Conservation (phyloP, 2,329 filamentous ascomycete genomes). For the Aureobasidium sp. region DNA sequence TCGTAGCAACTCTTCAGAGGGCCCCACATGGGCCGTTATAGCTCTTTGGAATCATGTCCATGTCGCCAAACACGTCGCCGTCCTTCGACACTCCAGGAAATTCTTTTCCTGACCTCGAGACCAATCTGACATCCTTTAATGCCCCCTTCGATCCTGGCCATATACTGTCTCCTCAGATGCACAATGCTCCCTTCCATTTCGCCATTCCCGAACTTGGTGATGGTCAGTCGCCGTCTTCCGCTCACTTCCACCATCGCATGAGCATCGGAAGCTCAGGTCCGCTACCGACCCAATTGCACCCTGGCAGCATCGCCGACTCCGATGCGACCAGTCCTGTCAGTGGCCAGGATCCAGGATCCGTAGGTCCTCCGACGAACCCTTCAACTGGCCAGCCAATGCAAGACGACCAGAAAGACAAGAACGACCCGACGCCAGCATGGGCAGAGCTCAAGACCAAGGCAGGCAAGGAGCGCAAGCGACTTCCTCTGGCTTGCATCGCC, state of each 20-base stretch:
- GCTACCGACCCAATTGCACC: conserved; percentile 19
- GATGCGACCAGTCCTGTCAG: conserved; percentile 26
- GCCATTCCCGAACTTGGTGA: conserved; percentile 20
- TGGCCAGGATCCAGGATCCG: neutral
- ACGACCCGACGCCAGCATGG: conserved; percentile 38
- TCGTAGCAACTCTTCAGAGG: neutral
- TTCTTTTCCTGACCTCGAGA: conserved; percentile 9
- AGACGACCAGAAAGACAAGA: conserved; percentile 19
- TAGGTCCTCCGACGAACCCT: conserved; percentile 7
- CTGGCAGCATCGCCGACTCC: conserved; percentile 25
- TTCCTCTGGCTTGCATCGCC: conserved; percentile 90
- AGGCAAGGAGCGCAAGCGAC: conserved; percentile 87
- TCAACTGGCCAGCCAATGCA: conserved; percentile 6
- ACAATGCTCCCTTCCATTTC: conserved; percentile 10
- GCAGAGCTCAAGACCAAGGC: conserved; percentile 56
- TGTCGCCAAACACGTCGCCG: conserved; percentile 10
- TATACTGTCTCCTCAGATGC: conserved; percentile 5
- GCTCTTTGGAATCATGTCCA: conserved; percentile 12
- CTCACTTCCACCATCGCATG: conserved; percentile 23
- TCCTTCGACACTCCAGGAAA: conserved; percentile 5
- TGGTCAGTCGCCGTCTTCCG: conserved; percentile 29
- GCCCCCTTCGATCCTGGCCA: conserved; percentile 1
- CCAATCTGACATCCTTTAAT: neutral
- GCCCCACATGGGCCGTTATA: conserved; percentile 16
- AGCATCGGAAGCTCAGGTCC: conserved; percentile 27